Evolutionary conservation across 2,329 filamentous ascomycete species (phyloP), one percentile per base, ranked within the genome.

Genomic region (Fusarium vanettenii): DNA sequence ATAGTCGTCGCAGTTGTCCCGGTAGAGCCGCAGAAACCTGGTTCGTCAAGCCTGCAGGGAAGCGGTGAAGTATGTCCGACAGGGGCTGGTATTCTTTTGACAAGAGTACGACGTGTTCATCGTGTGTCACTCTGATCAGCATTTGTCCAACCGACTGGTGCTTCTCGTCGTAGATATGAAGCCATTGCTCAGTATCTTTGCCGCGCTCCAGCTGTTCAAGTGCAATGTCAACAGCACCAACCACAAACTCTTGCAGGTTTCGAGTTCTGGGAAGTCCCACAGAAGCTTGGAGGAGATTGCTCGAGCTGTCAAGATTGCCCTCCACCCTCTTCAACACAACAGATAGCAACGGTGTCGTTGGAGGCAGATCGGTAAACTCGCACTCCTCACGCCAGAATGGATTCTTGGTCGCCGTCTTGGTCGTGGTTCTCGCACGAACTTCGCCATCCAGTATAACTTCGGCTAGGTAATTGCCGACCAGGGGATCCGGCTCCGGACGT

Each of bases 61-160:
- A 98, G 7, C 92, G 91, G 79, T 98, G 95, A 31, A 99, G 86
- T 31, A 98, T 86, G 73, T 97, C 92, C 1, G 93, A 94, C 68
- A 99, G 88, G 3, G 92, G 90, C 76, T 93, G 89, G 82, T 99
- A 99, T 80, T 98, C 95, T 68, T 93, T 91, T 8, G 92, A 91
- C 84, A 97, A 92, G 41, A 99, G 88, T 11, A 98, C 95, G 8
- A 97, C 93, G 60, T 97, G 91, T 83, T 99, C 96, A 64, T 98
- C 94, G 74, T 97, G 92, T 52, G 92, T 91, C 25, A 97, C 88
- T 79, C 92, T 95, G 83, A 98, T 90, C 61, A 97, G 88, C 86
- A 98, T 93, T 71, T 95, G 94, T 31, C 95, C 96, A 59, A 97
- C 89, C 1, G 88, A 86, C 76, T 95, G 92, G 70, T 94, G 91